These are phyloP conservation scores for Candida dajiaensis DNA, from an alignment of 805 yeast genomes.

Conservation along the genomic window DNA sequence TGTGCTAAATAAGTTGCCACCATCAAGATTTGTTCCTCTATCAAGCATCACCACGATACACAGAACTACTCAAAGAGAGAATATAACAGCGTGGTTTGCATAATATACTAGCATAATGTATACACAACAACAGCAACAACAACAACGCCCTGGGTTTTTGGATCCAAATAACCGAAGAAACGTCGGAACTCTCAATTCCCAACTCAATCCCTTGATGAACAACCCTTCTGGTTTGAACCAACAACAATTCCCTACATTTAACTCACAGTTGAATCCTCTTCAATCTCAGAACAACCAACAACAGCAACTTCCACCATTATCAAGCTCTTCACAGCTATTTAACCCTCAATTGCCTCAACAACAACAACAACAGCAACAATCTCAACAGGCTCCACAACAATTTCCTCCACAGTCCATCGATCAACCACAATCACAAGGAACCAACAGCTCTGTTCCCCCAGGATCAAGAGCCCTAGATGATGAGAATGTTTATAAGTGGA, in stretches of 20 bases:
- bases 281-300: slow-evolving; percentile 6
- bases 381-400: slow-evolving; percentile 11
- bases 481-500: slow-evolving; percentile 85
- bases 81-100: not conserved
- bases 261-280: slow-evolving; percentile 4
- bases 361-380: slow-evolving; percentile 5
- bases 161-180: slow-evolving; percentile 8
- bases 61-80: not conserved
- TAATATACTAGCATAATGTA: not conserved
- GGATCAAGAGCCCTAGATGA: slow-evolving; percentile 52
- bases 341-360: slow-evolving; percentile 6
- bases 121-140: slow-evolving; percentile 14
- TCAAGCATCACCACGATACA: not conserved
- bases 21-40: not conserved
- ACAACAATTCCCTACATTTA: slow-evolving; percentile 18
- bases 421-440: slow-evolving; percentile 7
- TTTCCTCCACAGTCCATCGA: slow-evolving; percentile 4
- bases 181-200: slow-evolving; percentile 5
- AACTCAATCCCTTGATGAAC: not conserved
- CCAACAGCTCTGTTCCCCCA: slow-evolving; percentile 10
- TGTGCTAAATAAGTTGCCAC: not conserved
- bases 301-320: slow-evolving; percentile 8
- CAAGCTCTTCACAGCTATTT: not conserved
- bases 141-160: slow-evolving; percentile 17
- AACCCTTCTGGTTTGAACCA: not conserved